phyloP scores from a whole-genome alignment of 2,329 filamentous ascomycete genomes.

The Metarhizium guizhouense region DNA sequence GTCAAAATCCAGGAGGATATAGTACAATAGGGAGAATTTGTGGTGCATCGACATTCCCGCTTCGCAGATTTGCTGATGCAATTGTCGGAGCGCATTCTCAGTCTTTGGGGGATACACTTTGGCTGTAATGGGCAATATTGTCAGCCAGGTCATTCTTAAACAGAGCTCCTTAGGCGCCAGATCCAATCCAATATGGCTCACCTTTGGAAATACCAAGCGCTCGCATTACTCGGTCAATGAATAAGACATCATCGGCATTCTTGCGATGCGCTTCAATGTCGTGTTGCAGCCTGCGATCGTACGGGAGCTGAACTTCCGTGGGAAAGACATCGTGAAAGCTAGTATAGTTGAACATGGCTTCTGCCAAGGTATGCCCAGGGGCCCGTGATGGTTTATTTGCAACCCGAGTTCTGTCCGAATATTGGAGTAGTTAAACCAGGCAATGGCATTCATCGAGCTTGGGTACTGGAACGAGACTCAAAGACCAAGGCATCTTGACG shows the following conservation, averaged over 20 bases:
- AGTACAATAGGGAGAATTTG: slow-evolving; percentile 77
- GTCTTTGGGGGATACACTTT: slow-evolving; percentile 68
- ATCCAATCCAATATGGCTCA: slow-evolving; percentile 22
- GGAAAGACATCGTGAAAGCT: slow-evolving; percentile 62
- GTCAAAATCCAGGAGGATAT: slow-evolving; percentile 69
- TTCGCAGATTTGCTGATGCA: slow-evolving; percentile 62
- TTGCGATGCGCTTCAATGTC: slow-evolving; percentile 60
- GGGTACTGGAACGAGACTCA: no score
- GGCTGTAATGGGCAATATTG: slow-evolving; percentile 19
- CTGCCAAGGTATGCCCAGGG: not conserved
- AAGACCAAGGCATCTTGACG: slow-evolving; percentile 1
- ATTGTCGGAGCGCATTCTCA: slow-evolving; percentile 55
- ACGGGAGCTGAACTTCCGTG: slow-evolving; percentile 49
- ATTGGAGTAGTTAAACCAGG: no score
- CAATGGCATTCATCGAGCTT: no score
- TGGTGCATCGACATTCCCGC: slow-evolving; percentile 59
- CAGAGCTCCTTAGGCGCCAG: not conserved
- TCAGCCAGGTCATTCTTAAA: not conserved
- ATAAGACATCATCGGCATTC: slow-evolving; percentile 59
- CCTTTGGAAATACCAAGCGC: slow-evolving; percentile 62
- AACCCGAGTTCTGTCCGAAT: not conserved
- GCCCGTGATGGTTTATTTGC: slow-evolving; percentile 1
- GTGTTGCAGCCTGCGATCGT: slow-evolving; percentile 50
- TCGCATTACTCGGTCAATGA: slow-evolving; percentile 70
- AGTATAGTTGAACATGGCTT: slow-evolving; percentile 52